These are phyloP conservation scores for Cryptococcus wingfieldii DNA, from an alignment of 1,284 basidiomycete genomes.

Conservation along the genomic window DNA sequence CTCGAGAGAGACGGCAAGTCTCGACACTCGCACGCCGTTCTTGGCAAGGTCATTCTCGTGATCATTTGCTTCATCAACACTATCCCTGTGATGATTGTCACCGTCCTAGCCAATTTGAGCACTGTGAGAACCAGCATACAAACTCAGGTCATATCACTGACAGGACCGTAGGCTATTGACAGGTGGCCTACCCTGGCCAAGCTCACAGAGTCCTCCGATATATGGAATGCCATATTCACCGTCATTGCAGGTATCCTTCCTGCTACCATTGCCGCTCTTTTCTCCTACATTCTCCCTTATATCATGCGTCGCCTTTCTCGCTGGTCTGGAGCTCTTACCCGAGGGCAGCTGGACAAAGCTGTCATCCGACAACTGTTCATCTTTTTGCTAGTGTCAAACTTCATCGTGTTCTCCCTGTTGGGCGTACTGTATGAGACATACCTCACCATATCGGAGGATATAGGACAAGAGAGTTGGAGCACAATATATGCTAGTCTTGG, in stretches of 20 bases:
- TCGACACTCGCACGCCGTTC: constrained; percentile 12
- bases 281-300: constrained; percentile 31
- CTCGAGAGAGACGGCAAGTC: constrained; percentile 23
- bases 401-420: constrained; percentile 34
- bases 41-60: constrained; percentile 20
- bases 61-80: constrained; percentile 32
- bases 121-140: constrained; percentile 14
- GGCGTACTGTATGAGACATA: constrained; percentile 33
- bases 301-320: constrained; percentile 25
- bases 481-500: constrained; percentile 24
- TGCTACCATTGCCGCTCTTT: constrained; percentile 25
- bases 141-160: not conserved
- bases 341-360: constrained; percentile 34
- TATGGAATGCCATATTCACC: constrained; percentile 27
- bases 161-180: constrained; percentile 11
- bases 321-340: constrained; percentile 32
- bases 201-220: constrained; percentile 13
- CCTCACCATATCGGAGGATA: constrained; percentile 21
- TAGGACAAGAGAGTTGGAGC: constrained; percentile 17
- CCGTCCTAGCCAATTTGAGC: constrained; percentile 29
- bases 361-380: constrained; percentile 32
- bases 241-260: constrained; percentile 27
- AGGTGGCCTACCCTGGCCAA: constrained; percentile 12
- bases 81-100: constrained; percentile 30
- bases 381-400: constrained; percentile 34